Evolutionary conservation across 768 basidiomycete genomes (phyloP).

Genomic region (Asterophora lycoperdoides): DNA sequence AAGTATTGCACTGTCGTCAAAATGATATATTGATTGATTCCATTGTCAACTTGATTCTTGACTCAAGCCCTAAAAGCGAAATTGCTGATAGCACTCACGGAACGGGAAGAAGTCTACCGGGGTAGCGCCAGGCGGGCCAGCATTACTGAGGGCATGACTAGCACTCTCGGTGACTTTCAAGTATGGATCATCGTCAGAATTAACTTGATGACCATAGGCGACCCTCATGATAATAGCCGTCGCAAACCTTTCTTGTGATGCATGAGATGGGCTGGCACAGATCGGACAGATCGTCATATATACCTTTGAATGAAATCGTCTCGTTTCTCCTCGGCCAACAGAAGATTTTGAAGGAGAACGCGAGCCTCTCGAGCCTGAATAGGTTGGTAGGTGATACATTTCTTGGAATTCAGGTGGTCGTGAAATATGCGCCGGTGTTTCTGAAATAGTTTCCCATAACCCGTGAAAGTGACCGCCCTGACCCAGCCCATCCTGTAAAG

Average conservation of each 20-base stretch:
- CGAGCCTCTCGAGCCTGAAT: constrained; percentile 22
- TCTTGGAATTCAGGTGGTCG: constrained; percentile 20
- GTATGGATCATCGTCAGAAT: constrained; percentile 31
- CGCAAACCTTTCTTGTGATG: constrained; percentile 1
- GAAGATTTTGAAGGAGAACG: constrained; percentile 25
- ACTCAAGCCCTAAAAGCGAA: not conserved
- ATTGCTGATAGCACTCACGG: constrained; percentile 21
- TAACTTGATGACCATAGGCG: constrained; percentile 30
- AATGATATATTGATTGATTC: too few relatives aligned
- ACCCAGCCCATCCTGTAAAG: constrained; percentile 13
- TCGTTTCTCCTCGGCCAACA: constrained; percentile 17
- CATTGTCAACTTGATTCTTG: too few relatives aligned
- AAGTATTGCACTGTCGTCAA: constrained; percentile 24
- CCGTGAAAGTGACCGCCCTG: not conserved
- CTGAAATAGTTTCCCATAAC: constrained; percentile 23
- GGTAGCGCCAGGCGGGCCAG: constrained; percentile 20
- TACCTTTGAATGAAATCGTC: constrained; percentile 1
- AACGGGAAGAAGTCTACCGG: constrained; percentile 19
- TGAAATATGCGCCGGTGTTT: constrained; percentile 23
- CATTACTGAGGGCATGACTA: constrained; percentile 18
- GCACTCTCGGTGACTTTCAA: constrained; percentile 30
- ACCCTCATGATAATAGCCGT: constrained; percentile 21
- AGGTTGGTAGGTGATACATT: constrained; percentile 11
- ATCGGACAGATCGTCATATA: not conserved
- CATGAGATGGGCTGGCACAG: not conserved